These are phyloP conservation scores for Urtica urens DNA, from an alignment of 306 rosid genomes.

Conservation along the genomic window DNA sequence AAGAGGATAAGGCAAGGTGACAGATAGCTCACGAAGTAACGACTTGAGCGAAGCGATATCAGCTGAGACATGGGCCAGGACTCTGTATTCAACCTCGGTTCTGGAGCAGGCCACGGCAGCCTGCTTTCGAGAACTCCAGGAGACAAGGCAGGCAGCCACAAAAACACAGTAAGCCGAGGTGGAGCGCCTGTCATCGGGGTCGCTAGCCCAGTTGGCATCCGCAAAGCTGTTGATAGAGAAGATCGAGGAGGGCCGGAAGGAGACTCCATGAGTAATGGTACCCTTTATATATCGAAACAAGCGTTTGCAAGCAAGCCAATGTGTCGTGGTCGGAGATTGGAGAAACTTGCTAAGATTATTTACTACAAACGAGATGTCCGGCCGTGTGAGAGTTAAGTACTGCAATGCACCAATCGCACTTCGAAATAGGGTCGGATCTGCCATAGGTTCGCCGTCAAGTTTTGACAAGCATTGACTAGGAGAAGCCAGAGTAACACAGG, in stretches of 20 bases:
- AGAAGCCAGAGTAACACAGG: not conserved
- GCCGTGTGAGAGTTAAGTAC: not conserved
- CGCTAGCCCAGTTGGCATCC: not conserved
- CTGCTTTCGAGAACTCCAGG: not conserved
- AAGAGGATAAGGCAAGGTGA: not conserved
- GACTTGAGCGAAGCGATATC: not conserved
- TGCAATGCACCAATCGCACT: not conserved
- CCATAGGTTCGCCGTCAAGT: not conserved
- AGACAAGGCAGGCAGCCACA: not conserved
- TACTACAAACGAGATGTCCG: not conserved
- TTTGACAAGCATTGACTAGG: not conserved
- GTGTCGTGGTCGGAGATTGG: not conserved
- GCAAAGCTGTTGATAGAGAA: not conserved
- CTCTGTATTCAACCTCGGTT: not conserved
- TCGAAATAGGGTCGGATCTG: not conserved
- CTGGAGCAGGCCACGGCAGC: not conserved
- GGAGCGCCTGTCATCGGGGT: too few species aligned
- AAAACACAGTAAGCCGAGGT: not conserved
- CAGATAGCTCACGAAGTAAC: not conserved
- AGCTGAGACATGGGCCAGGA: not conserved
- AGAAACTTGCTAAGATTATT: not conserved
- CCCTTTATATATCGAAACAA: not conserved
- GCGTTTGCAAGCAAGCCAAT: too few species aligned
- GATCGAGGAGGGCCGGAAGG: not conserved
- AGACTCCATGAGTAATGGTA: not conserved